phyloP scores from a whole-genome alignment of 1,284 basidiomycete genomes.

The Phlebopus sp. region DNA sequence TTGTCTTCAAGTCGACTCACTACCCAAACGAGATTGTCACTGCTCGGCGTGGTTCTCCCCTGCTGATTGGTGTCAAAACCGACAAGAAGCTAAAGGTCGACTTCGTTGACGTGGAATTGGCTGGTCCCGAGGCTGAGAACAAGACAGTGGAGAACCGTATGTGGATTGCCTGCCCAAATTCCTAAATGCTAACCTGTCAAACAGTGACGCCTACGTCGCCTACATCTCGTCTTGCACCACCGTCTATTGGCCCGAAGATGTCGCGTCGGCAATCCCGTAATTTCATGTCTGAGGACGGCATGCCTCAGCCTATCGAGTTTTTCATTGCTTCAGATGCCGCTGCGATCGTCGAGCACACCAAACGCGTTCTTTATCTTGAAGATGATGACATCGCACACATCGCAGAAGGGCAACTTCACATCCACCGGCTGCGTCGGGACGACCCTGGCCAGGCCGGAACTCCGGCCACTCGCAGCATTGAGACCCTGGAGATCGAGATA shows the following conservation, averaged over 20 bases:
- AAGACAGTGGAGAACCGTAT: conserved; percentile 56
- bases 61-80: conserved; percentile 98
- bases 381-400: conserved; percentile 99
- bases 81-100: conserved; percentile 99
- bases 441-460: conserved; percentile 65
- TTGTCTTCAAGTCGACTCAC: conserved; percentile 98
- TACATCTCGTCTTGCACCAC: conserved; percentile 72
- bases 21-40: conserved; percentile 97
- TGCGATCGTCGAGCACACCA: conserved; percentile 98
- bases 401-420: conserved; percentile 95
- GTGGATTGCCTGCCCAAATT: conserved; percentile 27
- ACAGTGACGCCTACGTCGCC: conserved; percentile 51
- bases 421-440: conserved; percentile 91
- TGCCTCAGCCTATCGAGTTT: conserved; percentile 99
- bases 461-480: conserved; percentile 89
- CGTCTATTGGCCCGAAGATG: conserved; percentile 75
- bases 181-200: conserved; percentile 16
- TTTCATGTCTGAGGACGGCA: conserved; percentile 97
- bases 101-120: conserved; percentile 98
- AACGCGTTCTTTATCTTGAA: conserved; percentile 97
- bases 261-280: conserved; percentile 95
- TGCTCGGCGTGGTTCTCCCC: conserved; percentile 94
- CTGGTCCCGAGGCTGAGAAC: conserved; percentile 66
- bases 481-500: conserved; percentile 98
- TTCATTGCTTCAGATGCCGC: conserved; percentile 98